phyloP scores from a whole-genome alignment of 1,139 yeast genomes.

The Kluyveromyces marxianus region DNA sequence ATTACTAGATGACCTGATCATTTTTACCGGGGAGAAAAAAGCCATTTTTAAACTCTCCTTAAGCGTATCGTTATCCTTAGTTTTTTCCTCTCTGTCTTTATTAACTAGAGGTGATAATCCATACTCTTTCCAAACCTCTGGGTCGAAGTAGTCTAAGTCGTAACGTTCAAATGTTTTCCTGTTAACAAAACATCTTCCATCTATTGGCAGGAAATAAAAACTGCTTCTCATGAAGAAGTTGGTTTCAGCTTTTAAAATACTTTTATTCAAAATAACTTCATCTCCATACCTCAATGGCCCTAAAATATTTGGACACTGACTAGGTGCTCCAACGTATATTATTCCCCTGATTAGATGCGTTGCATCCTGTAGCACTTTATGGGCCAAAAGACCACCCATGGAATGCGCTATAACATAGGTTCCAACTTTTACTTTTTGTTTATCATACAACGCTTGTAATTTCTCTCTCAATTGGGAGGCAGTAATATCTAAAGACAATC shows the following conservation, averaged over 20 bases:
- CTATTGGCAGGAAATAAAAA: conserved; percentile 65
- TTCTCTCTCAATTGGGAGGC: conserved; percentile 44
- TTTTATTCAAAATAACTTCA: conserved; percentile 64
- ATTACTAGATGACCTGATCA: conserved; percentile 9
- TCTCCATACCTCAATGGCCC: conserved; percentile 86
- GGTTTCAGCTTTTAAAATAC: conserved; percentile 68
- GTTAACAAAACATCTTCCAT: conserved; percentile 68
- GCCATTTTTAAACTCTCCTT: conserved; percentile 4
- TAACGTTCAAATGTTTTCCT: conserved; percentile 47
- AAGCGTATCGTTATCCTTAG: conserved; percentile 3
- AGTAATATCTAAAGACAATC: conserved; percentile 57
- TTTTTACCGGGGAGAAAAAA: conserved; percentile 9
- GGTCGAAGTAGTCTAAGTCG: conserved; percentile 70
- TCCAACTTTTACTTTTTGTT: conserved; percentile 37
- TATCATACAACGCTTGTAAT: conserved; percentile 39
- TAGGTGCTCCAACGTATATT: conserved; percentile 76
- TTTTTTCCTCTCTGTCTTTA: conserved; percentile 30
- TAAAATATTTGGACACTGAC: conserved; percentile 74
- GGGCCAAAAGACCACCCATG: conserved; percentile 88
- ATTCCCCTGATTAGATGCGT: conserved; percentile 67
- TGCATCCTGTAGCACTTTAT: conserved; percentile 61
- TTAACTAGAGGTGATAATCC: conserved; percentile 71
- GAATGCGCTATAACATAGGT: conserved; percentile 77
- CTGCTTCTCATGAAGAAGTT: conserved; percentile 87
- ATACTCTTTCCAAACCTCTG: conserved; percentile 71